Conservation (phyloP, 257 asterid genomes). For the Craterostigma plantagineum region DNA sequence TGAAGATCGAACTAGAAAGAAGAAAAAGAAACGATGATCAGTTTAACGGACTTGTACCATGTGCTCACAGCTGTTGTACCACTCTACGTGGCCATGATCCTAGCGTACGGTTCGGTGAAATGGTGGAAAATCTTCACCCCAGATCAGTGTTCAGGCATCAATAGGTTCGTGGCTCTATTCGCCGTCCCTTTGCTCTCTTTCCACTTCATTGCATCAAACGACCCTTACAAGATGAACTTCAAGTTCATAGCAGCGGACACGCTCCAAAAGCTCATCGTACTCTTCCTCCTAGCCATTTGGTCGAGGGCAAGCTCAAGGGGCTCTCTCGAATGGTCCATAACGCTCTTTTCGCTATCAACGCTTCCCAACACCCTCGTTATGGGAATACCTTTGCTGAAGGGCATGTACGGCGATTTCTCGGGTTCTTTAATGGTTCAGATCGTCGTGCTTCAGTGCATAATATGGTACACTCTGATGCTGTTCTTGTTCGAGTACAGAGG, state of each 20-base stretch:
- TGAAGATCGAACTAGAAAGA: too few relatives aligned
- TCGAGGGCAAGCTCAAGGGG: conserved; percentile 29
- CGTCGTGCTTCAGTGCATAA: conserved; percentile 50
- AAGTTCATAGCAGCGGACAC: conserved; percentile 67
- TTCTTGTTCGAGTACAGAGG: conserved; percentile 54
- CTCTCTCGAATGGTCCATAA: conserved; percentile 51
- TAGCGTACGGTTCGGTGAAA: conserved; percentile 56
- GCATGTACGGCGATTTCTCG: conserved; percentile 41
- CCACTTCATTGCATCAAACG: conserved; percentile 61
- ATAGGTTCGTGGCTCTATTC: conserved; percentile 56
- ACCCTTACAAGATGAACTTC: conserved; percentile 53
- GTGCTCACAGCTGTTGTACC: conserved; percentile 64
- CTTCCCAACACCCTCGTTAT: conserved; percentile 54
- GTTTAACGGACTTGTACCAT: conserved; percentile 31
- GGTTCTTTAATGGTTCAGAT: conserved; percentile 52
- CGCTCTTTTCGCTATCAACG: conserved; percentile 49
- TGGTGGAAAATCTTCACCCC: conserved; percentile 71
- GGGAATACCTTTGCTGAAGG: conserved; percentile 50
- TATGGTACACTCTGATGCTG: conserved; percentile 61
- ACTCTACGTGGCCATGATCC: conserved; percentile 56
- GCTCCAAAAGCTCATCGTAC: conserved; percentile 40
- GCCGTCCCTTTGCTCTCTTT: conserved; percentile 58
- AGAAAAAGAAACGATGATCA: conserved; percentile 21
- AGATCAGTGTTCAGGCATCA: conserved; percentile 66
- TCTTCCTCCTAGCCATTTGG: conserved; percentile 36